These are phyloP conservation scores for Rhizopogon rudus DNA, from an alignment of 768 basidiomycete genomes.

Conservation along the genomic window DNA sequence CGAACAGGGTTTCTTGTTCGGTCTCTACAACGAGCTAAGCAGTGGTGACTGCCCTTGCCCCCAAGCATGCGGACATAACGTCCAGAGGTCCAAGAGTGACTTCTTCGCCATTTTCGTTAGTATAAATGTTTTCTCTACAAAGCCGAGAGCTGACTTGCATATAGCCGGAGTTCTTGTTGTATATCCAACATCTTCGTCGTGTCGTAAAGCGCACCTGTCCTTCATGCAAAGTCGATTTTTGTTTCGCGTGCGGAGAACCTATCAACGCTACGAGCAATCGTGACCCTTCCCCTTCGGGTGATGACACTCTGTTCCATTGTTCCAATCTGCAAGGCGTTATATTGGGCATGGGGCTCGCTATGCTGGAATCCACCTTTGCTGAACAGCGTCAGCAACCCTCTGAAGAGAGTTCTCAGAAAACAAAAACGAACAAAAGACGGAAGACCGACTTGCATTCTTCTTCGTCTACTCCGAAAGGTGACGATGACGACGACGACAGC, in stretches of 20 bases:
- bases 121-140: conserved; percentile 3
- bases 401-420: conserved; percentile 21
- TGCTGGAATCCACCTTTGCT: conserved; percentile 72
- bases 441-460: conserved; percentile 29
- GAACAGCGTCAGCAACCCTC: conserved; percentile 41
- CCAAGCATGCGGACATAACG: conserved; percentile 60
- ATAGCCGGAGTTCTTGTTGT: conserved; percentile 70
- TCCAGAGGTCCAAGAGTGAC: conserved; percentile 62
- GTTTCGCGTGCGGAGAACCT: conserved; percentile 74
- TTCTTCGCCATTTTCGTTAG: conserved; percentile 84
- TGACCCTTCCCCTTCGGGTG: conserved; percentile 37
- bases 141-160: conserved; percentile 6
- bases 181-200: conserved; percentile 57
- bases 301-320: conserved; percentile 79
- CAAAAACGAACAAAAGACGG: conserved; percentile 35
- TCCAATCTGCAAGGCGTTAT: conserved; percentile 86
- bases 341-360: conserved; percentile 84
- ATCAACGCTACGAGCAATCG: conserved; percentile 40
- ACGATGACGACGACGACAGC: conserved; percentile 52
- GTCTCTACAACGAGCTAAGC: conserved; percentile 71
- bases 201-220: conserved; percentile 60
- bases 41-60: conserved; percentile 66
- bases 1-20: conserved; percentile 86
- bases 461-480: conserved; percentile 23
- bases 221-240: conserved; percentile 55